Evolutionary conservation across 2,329 filamentous ascomycete genomes (phyloP).

Genomic region (Neurospora crassa): DNA sequence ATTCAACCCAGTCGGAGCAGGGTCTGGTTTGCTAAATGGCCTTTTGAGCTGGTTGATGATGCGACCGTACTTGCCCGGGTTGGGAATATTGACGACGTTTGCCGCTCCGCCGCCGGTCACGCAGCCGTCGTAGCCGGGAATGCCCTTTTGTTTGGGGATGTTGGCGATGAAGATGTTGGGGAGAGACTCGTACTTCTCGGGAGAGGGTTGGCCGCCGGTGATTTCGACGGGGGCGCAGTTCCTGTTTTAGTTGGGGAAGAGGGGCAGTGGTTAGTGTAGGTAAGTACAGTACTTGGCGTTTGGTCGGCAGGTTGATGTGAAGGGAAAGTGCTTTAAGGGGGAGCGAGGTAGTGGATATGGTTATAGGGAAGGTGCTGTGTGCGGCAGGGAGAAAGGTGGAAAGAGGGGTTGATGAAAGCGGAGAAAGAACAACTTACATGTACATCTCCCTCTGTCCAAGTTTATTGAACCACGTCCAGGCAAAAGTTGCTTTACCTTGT

Average conservation of each 20-base stretch:
- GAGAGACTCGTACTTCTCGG: constrained; percentile 30
- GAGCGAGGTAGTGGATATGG: background rate
- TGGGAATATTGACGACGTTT: constrained; percentile 42
- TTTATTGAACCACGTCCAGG: constrained; percentile 54
- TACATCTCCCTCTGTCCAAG: constrained; percentile 57
- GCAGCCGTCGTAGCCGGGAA: constrained; percentile 19
- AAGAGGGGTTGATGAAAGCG: background rate
- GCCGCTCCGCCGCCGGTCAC: constrained; percentile 33
- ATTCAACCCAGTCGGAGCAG: background rate
- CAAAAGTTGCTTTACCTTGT: constrained; percentile 35
- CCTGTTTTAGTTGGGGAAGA: background rate
- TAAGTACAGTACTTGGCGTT: too few species aligned
- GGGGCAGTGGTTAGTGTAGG: too few species aligned
- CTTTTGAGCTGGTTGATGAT: constrained; percentile 4
- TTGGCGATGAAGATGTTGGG: constrained; percentile 53
- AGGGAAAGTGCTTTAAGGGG: background rate
- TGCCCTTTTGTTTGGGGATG: constrained; percentile 20
- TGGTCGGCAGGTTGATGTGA: too few species aligned
- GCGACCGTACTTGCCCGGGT: constrained; percentile 33
- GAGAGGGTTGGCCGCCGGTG: constrained; percentile 15
- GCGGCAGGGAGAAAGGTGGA: too few species aligned
- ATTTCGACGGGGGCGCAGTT: constrained; percentile 53
- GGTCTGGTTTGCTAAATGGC: constrained; percentile 2
- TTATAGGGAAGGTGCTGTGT: background rate
- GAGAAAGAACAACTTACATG: constrained; percentile 29